Conservation (phyloP, 257 asterid species). For the Nicotiana paniculata region DNA sequence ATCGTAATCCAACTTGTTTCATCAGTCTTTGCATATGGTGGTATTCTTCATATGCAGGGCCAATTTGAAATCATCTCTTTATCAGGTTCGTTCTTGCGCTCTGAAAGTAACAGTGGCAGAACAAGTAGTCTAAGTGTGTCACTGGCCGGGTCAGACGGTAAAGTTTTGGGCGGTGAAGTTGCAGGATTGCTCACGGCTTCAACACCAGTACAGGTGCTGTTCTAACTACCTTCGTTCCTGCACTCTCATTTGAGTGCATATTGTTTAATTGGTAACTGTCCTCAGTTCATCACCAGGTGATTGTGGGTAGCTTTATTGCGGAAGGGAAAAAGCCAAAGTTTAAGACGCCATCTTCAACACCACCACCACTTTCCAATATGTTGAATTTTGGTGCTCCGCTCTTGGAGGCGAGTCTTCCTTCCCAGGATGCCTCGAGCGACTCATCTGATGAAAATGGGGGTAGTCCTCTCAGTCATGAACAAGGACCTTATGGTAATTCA, state of each 20-base stretch:
- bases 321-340: conserved; percentile 55
- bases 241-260: not conserved
- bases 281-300: conserved; percentile 33
- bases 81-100: conserved; percentile 57
- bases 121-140: conserved; percentile 58
- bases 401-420: conserved; percentile 39
- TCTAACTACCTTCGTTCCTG: not conserved
- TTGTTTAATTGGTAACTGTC: not conserved
- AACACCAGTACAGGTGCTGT: conserved; percentile 61
- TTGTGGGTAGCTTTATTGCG: conserved; percentile 80
- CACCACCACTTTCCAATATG: conserved; percentile 33
- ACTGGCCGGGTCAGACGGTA: conserved; percentile 64
- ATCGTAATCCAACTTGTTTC: not conserved
- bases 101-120: conserved; percentile 51
- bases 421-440: conserved; percentile 53
- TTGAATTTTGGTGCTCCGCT: conserved; percentile 46
- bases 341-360: conserved; percentile 20
- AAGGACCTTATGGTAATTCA: conserved; percentile 31
- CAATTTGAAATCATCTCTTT: conserved; percentile 67
- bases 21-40: not conserved
- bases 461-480: conserved; percentile 37
- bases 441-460: conserved; percentile 54
- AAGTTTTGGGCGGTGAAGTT: conserved; percentile 83
- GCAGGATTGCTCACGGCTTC: conserved; percentile 81
- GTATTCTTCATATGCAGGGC: conserved; percentile 43